Percentiles rank a stretch among this genome's conserved stretches.
These are phyloP conservation scores for Patellifolia procumbens DNA, from an alignment of 179 eudicot genomes.

Conservation along the genomic window DNA sequence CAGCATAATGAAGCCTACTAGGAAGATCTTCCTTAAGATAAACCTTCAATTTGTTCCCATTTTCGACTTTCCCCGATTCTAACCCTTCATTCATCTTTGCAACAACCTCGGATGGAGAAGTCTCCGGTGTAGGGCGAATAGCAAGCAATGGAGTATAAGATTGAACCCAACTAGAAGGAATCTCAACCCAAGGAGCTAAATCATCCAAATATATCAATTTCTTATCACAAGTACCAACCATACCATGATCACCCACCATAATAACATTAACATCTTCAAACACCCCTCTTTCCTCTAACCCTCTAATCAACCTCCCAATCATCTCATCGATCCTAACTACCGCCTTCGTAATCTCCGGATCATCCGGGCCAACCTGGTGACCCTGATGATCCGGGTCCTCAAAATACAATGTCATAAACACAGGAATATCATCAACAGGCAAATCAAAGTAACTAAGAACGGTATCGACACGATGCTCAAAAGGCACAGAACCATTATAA, in stretches of 20 bases:
- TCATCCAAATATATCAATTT: conserved; percentile 69
- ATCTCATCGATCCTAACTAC: conserved; percentile 60
- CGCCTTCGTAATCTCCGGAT: conserved; percentile 69
- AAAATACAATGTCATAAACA: conserved; percentile 77
- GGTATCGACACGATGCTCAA: conserved; percentile 76
- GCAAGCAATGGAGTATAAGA: conserved; percentile 74
- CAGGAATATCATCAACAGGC: conserved; percentile 58
- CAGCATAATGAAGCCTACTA: conserved; percentile 65
- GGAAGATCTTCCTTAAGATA: conserved; percentile 83
- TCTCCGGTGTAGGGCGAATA: conserved; percentile 58
- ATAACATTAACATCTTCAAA: conserved; percentile 80
- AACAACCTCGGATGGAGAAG: conserved; percentile 47
- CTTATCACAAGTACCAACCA: conserved; percentile 93
- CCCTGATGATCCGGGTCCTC: conserved; percentile 97
- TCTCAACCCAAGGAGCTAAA: conserved; percentile 63
- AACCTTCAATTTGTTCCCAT: conserved; percentile 64
- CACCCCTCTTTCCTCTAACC: conserved; percentile 73
- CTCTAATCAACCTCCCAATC: conserved; percentile 76
- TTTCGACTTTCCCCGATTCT: conserved; percentile 59
- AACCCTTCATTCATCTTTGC: conserved; percentile 76
- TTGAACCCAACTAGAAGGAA: conserved; percentile 69
- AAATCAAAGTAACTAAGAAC: conserved; percentile 66
- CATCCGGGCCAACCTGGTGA: conserved; percentile 80
- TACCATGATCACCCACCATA: conserved; percentile 93
- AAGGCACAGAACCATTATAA: conserved; percentile 74